Conservation (phyloP, 2,329 filamentous ascomycete species). For the Xylaria sp. region DNA sequence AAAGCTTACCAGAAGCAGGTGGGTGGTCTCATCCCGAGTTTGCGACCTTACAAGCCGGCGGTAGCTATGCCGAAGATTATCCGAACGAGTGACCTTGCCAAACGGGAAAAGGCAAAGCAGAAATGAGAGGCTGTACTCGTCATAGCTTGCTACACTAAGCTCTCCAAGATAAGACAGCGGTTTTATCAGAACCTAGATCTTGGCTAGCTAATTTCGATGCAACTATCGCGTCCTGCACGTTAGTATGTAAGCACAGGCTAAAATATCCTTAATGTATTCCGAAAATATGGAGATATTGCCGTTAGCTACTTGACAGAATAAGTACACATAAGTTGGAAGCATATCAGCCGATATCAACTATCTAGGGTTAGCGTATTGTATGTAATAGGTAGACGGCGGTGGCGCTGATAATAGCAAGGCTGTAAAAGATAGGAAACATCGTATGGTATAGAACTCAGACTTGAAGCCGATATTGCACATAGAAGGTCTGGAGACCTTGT, state of each 20-base stretch:
- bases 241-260: neutral
- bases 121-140: conserved; percentile 36
- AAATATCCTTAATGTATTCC: neutral
- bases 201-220: neutral
- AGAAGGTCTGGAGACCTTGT: too few species aligned
- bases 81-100: conserved; percentile 56
- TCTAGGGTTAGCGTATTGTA: neutral
- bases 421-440: too few species aligned
- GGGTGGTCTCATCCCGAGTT: conserved; percentile 78
- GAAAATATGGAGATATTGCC: neutral
- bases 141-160: neutral
- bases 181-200: neutral
- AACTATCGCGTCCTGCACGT: neutral
- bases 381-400: neutral
- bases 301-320: neutral
- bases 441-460: too few species aligned
- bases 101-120: conserved; percentile 50
- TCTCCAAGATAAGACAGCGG: neutral
- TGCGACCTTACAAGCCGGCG: conserved; percentile 51
- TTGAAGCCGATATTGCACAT: too few species aligned
- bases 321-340: too few species aligned
- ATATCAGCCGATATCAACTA: too few species aligned
- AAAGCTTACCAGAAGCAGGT: conserved; percentile 81
- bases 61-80: conserved; percentile 52
- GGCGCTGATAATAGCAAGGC: neutral